Base-by-base conservation (phyloP, 352 stramenopile species). In the Albugo candida region DNA sequence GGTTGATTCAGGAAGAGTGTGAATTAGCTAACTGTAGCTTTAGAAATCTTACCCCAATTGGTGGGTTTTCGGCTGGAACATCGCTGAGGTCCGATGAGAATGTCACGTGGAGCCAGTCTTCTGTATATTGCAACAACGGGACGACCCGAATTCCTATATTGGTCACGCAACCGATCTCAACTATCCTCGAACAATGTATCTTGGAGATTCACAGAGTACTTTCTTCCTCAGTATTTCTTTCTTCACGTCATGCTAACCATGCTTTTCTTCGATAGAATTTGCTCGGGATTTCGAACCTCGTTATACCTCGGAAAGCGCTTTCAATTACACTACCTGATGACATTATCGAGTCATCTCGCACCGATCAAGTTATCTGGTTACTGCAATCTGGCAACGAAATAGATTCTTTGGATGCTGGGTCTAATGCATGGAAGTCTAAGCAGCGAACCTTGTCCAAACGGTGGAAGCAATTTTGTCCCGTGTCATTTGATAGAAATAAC, bases 401-500 rank as follows among this genome's bases (percentile, higher is more conserved):
- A 31, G 24, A 31, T 8, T 8, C 24, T 31, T 3, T 3, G 24
- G 8, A 31, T 31, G 8, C 24, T 31, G 24, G 8, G 24, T 10
- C 8, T 31, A 8, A 31, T 31, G 8, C 8, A 31, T 31, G 24
- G 24, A 8, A 31, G 3, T 31, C 24, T 8, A 31, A 31, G 24
- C 24, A 31, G 8, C 24, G 24, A 31, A 31, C 24, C 24, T 31
- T 31, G 24, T 31, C 24, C 3, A 31, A 31, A 31, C 67, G 57
- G 0, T 86, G 73, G 73, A 60, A 56, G 10, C 61, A 81, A 37
- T 86, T 77, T 53, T 86, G 73, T 40, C 52, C 69, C 11, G 73
- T 83, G 2, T 48, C 58, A 13, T 77, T 65, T 1, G 58, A 38
- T 34, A 49, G 41, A 11, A 48, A 41, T 8, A 49, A 48, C 12